A percentile compares a stretch with the other conserved stretches of the same genome.
phyloP scores from a whole-genome alignment of 2,329 filamentous ascomycete species.

The Dothideomycetes sp. region DNA sequence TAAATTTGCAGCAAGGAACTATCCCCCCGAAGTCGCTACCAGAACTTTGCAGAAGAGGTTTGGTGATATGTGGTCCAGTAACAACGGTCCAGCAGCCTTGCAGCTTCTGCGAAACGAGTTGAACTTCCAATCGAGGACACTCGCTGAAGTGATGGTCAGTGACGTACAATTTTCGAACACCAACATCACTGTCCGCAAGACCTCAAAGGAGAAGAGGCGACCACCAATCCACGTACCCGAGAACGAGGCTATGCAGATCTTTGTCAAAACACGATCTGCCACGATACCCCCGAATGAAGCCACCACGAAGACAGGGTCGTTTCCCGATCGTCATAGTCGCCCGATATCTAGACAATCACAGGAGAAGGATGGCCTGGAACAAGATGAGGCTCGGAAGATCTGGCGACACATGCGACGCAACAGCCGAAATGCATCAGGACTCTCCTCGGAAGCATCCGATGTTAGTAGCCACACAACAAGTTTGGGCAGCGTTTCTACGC shows the following conservation, averaged over 20 bases:
- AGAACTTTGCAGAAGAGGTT: slow-evolving; percentile 9
- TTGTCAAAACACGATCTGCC: slow-evolving; percentile 2
- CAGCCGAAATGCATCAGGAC: slow-evolving; percentile 11
- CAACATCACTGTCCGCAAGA: background rate
- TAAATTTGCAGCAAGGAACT: slow-evolving; percentile 10
- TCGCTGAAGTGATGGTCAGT: background rate
- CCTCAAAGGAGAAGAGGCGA: background rate
- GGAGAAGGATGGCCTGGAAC: background rate
- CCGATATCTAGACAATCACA: background rate
- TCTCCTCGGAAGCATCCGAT: background rate
- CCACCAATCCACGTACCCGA: background rate
- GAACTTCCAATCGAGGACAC: slow-evolving; percentile 4
- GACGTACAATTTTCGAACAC: slow-evolving; percentile 2
- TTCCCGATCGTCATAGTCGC: background rate
- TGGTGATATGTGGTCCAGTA: slow-evolving; percentile 5
- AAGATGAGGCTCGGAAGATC: slow-evolving; percentile 27
- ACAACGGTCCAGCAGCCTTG: slow-evolving; percentile 2
- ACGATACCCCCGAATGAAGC: slow-evolving; percentile 5
- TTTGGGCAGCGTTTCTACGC: background rate
- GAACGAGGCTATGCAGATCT: background rate
- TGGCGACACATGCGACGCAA: slow-evolving; percentile 31
- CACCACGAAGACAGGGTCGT: background rate
- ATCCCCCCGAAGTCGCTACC: slow-evolving; percentile 9
- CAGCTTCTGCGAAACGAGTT: slow-evolving; percentile 2
- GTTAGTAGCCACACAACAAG: slow-evolving; percentile 6